Evolutionary conservation across 768 basidiomycete species (phyloP).

Genomic region (Auricularia sp.): DNA sequence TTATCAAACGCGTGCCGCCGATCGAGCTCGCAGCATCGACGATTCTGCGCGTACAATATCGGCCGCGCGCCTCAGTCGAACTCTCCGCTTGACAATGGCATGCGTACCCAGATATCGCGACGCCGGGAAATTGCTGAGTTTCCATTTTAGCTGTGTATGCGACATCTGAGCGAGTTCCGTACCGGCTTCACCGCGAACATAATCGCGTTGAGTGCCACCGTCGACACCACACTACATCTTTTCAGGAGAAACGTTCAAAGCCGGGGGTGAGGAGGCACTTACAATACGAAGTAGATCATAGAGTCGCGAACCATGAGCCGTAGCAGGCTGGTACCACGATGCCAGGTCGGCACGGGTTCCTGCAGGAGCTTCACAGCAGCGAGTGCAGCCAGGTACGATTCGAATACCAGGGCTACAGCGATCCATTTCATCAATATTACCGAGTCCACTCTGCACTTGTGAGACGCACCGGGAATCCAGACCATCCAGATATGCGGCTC

Average conservation of each 20-base stretch:
- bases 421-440: slow-evolving; percentile 31
- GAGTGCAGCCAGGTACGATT: slow-evolving; percentile 9
- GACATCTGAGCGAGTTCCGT: neutral
- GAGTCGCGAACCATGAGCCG: slow-evolving; percentile 47
- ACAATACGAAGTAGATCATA: slow-evolving; percentile 49
- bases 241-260: neutral
- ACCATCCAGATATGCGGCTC: slow-evolving; percentile 37
- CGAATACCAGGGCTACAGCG: slow-evolving; percentile 17
- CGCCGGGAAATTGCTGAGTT: neutral
- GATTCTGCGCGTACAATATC: neutral
- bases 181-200: neutral
- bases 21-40: neutral
- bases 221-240: neutral
- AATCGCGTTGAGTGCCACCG: neutral
- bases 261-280: slow-evolving; percentile 16
- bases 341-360: slow-evolving; percentile 26
- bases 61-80: neutral
- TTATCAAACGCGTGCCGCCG: neutral
- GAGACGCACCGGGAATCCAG: slow-evolving; percentile 52
- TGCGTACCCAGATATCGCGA: neutral
- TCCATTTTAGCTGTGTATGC: too few species aligned
- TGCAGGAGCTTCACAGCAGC: neutral
- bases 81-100: neutral
- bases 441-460: slow-evolving; percentile 13
- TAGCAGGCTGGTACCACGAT: slow-evolving; percentile 36